phyloP scores from a whole-genome alignment of 805 yeast species.

The Candida broadrunensis region DNA sequence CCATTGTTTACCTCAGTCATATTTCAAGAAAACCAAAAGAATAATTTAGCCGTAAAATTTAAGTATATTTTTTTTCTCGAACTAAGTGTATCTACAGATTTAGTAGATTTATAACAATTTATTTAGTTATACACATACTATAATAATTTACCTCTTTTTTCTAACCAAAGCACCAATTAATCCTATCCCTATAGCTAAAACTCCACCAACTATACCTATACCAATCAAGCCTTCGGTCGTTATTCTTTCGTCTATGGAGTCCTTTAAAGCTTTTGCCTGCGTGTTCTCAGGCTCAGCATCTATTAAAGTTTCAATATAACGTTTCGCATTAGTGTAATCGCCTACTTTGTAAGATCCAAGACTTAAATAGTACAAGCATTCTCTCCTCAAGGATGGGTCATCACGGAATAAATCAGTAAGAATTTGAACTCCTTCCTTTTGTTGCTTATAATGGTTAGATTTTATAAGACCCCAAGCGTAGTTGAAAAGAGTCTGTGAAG shows the following conservation, averaged over 20 bases:
- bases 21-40: constrained; percentile 43
- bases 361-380: constrained; percentile 82
- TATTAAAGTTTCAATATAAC: constrained; percentile 77
- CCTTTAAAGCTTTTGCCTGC: constrained; percentile 71
- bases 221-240: constrained; percentile 89
- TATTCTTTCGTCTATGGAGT: constrained; percentile 78
- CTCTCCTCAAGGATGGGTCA: constrained; percentile 81
- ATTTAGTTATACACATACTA: too few relatives aligned
- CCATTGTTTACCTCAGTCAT: constrained; percentile 16
- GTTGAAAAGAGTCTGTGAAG: constrained; percentile 85
- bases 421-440: constrained; percentile 74
- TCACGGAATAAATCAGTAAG: constrained; percentile 69
- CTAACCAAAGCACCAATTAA: constrained; percentile 40
- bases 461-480: constrained; percentile 95
- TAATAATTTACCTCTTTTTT: constrained; percentile 15
- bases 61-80: too few relatives aligned
- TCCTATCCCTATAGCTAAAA: constrained; percentile 81
- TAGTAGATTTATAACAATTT: too few relatives aligned
- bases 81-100: too few relatives aligned
- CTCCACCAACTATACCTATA: constrained; percentile 81
- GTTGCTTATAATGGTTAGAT: constrained; percentile 58
- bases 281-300: constrained; percentile 79
- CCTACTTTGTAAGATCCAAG: constrained; percentile 87
- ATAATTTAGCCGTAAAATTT: too few relatives aligned
- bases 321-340: constrained; percentile 79